Base-by-base conservation (phyloP, 2,329 filamentous ascomycete genomes). In the Sarocladium kiliense region DNA sequence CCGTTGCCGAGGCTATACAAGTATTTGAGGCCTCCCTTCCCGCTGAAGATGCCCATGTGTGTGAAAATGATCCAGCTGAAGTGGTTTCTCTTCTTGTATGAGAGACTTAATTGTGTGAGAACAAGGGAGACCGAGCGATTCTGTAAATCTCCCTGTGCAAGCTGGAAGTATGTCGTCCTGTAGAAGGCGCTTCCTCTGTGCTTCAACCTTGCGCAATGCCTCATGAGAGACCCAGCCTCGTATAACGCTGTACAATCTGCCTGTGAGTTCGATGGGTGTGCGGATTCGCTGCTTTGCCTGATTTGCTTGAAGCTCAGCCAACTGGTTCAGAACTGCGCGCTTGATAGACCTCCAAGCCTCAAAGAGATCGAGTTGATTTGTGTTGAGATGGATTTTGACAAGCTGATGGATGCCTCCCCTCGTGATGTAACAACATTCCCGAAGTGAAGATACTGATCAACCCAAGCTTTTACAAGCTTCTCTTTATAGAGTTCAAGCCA, bases 401-500 rank as follows among this genome's bases (percentile, higher is more conserved):
- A 63, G 26, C 1, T 34, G 16, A 55, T 62, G 32, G 23, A 60
- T 60, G 16, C 59, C 58, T 53, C 55, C 41, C 55, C 56, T 2
- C 56, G 47, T 30, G 54, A 61, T 25, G 58, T 61, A 54, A 55
- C 53, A n/a, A 58, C 34, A 14, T 63, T 60, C 30, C 56, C 53
- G 51, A 63, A 63, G 45, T 61, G 56, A 21, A 26, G 18, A 19
- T 60, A 32, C 30, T 55, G 14, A 55, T 63, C 53, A 44, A 64
- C 59, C 58, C 54, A 63, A 14, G 54, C 58, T 36, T 59, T 60
- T 1, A 62, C 57, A 27, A 64, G 42, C 55, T 56, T 62, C 44
- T 64, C 56, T 25, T 64, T 64, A 30, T 60, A 60, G 26, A 42
- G 56, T 2, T 59, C 36, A 53, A 64, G 57, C 61, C 55, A 63